Evolutionary conservation across 257 asterid species (phyloP).

Genomic region (Solanum sejunctum): DNA sequence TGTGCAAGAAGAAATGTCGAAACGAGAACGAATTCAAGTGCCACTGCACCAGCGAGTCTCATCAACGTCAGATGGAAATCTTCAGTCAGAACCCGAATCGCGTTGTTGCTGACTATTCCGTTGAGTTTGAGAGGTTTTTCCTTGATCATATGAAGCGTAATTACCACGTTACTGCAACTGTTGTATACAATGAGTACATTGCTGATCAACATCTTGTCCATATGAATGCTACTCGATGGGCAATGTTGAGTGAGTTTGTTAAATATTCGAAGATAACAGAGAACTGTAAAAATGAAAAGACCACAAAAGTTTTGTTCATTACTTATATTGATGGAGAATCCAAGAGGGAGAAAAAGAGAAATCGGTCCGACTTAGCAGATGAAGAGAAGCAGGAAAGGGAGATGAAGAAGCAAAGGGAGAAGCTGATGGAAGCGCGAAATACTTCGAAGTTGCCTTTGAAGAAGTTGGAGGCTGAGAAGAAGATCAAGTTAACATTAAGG

Average conservation of each 20-base stretch:
- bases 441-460: conserved; percentile 20
- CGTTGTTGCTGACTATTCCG: conserved; percentile 58
- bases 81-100: conserved; percentile 81
- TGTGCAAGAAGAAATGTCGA: conserved; percentile 95
- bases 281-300: conserved; percentile 81
- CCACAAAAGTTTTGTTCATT: conserved; percentile 91
- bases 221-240: conserved; percentile 91
- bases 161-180: conserved; percentile 48
- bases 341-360: conserved; percentile 74
- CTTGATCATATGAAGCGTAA: conserved; percentile 67
- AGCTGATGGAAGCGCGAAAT: conserved; percentile 17
- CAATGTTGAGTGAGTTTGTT: conserved; percentile 73
- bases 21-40: conserved; percentile 92
- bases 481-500: conserved; percentile 48
- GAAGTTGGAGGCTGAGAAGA: conserved; percentile 49
- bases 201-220: conserved; percentile 68
- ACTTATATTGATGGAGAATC: conserved; percentile 83
- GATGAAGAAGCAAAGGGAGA: conserved; percentile 70
- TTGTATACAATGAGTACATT: conserved; percentile 84
- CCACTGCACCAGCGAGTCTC: conserved; percentile 88
- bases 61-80: conserved; percentile 88
- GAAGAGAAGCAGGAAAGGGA: conserved; percentile 91
- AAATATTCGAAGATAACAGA: conserved; percentile 63
- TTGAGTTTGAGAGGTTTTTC: conserved; percentile 54
- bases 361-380: conserved; percentile 62